Percentiles rank a stretch among this genome's conserved stretches.
phyloP scores from a whole-genome alignment of 176 grass and related monocot species.

The Musa troglodytarum region DNA sequence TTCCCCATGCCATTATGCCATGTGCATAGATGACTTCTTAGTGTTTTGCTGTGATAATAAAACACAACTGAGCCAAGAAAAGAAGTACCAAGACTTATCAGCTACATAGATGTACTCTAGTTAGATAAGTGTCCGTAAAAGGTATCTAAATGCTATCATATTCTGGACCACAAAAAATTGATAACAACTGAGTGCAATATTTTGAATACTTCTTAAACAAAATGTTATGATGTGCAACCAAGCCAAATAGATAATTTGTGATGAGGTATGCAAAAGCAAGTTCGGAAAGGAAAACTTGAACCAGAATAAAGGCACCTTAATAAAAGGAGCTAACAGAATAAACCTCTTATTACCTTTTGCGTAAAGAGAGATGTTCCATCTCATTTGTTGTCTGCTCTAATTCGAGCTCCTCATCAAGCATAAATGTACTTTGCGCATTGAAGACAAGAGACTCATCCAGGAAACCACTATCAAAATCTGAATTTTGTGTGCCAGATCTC shows the following conservation, averaged over 20 bases:
- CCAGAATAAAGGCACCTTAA: no score
- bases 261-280: neutral
- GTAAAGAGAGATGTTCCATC: conserved; percentile 29
- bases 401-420: conserved; percentile 80
- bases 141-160: no score
- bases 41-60: no score
- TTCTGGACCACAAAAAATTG: no score
- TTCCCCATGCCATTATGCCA: no score
- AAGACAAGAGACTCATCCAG: conserved; percentile 30
- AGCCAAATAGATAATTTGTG: neutral
- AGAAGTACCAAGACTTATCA: no score
- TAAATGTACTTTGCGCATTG: conserved; percentile 62
- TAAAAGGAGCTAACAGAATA: neutral
- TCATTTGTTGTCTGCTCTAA: conserved; percentile 38
- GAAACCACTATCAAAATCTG: conserved; percentile 26
- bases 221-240: neutral
- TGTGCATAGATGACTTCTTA: no score
- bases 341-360: conserved; percentile 40
- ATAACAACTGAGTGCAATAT: no score
- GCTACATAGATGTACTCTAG: no score
- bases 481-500: conserved; percentile 24
- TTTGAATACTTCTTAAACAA: neutral
- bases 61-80: no score
- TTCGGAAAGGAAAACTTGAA: neutral
- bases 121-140: no score